Percentiles rank a stretch among this genome's conserved stretches.
Conservation (phyloP, 2,329 filamentous ascomycete genomes). For the Monilinia vaccinii-corymbosi region DNA sequence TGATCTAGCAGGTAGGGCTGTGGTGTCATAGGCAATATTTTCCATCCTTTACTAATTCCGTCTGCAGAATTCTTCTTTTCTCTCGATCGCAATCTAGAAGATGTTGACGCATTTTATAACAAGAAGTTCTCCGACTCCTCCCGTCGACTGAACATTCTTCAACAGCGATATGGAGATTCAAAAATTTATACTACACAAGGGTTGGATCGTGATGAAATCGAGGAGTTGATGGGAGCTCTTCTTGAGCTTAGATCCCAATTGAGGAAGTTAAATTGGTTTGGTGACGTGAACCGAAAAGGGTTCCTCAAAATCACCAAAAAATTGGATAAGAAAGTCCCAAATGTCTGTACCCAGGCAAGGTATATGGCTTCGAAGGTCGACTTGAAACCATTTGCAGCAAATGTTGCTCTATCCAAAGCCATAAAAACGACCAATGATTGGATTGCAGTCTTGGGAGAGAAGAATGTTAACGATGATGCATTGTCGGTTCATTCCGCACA, state of each 20-base stretch:
- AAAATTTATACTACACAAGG: constrained; percentile 55
- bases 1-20: constrained; percentile 73
- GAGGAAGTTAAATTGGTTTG: constrained; percentile 93
- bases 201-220: constrained; percentile 79
- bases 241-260: constrained; percentile 81
- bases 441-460: constrained; percentile 73
- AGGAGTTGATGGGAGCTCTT: constrained; percentile 83
- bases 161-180: constrained; percentile 75
- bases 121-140: constrained; percentile 83
- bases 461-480: constrained; percentile 66
- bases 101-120: constrained; percentile 95
- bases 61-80: constrained; percentile 86
- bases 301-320: constrained; percentile 99
- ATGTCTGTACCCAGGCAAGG: constrained; percentile 66
- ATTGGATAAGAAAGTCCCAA: constrained; percentile 85
- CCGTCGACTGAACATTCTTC: constrained; percentile 74
- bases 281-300: constrained; percentile 87
- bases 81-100: constrained; percentile 92
- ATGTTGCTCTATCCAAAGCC: constrained; percentile 45
- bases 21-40: constrained; percentile 25
- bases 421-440: constrained; percentile 77
- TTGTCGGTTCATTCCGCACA: constrained; percentile 58
- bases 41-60: constrained; percentile 22
- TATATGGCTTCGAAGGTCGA: constrained; percentile 91
- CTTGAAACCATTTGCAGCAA: constrained; percentile 78